Evolutionary conservation across 2,329 filamentous ascomycete species (phyloP).

Genomic region (Penicillium digitatum): DNA sequence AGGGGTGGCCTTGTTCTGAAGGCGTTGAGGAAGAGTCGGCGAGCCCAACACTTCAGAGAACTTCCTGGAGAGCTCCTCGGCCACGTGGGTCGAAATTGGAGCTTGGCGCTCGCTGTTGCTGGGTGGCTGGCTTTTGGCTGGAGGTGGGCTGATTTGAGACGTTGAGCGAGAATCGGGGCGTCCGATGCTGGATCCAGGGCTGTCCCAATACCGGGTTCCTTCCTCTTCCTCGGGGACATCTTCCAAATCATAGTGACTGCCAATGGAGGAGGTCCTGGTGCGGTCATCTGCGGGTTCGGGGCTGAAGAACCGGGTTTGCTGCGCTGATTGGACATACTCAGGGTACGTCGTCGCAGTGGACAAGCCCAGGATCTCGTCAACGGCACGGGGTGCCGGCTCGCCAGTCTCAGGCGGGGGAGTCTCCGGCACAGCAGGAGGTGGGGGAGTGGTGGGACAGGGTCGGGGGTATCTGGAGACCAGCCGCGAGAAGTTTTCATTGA

Average conservation of each 20-base stretch:
- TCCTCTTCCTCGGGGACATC: slow-evolving; percentile 46
- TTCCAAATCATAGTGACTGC: slow-evolving; percentile 39
- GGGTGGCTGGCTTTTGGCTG: slow-evolving; percentile 5
- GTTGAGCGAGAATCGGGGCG: slow-evolving; percentile 17
- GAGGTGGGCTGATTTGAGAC: slow-evolving; percentile 17
- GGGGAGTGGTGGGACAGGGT: slow-evolving; percentile 39
- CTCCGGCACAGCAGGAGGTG: slow-evolving; percentile 39
- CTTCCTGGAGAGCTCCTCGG: slow-evolving; percentile 35
- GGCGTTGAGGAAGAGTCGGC: slow-evolving; percentile 34
- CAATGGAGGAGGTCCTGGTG: slow-evolving; percentile 41
- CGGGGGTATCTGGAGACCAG: slow-evolving; percentile 44
- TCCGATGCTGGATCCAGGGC: slow-evolving; percentile 24
- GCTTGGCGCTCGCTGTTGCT: slow-evolving; percentile 20
- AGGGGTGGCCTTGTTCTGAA: slow-evolving; percentile 13
- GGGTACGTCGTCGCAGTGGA: slow-evolving; percentile 29
- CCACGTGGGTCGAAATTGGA: slow-evolving; percentile 32
- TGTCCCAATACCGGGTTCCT: slow-evolving; percentile 32
- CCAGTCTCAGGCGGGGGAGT: slow-evolving; percentile 27
- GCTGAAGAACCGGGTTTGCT: slow-evolving; percentile 37
- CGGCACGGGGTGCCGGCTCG: slow-evolving; percentile 39
- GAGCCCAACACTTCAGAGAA: slow-evolving; percentile 48
- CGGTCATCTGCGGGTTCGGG: slow-evolving; percentile 42
- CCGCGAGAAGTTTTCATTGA: slow-evolving; percentile 55
- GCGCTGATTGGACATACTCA: slow-evolving; percentile 30
- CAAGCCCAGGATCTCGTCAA: slow-evolving; percentile 40